phyloP scores from a whole-genome alignment of 495 filamentous ascomycete genomes.

The Recurvomyces mirabilis region DNA sequence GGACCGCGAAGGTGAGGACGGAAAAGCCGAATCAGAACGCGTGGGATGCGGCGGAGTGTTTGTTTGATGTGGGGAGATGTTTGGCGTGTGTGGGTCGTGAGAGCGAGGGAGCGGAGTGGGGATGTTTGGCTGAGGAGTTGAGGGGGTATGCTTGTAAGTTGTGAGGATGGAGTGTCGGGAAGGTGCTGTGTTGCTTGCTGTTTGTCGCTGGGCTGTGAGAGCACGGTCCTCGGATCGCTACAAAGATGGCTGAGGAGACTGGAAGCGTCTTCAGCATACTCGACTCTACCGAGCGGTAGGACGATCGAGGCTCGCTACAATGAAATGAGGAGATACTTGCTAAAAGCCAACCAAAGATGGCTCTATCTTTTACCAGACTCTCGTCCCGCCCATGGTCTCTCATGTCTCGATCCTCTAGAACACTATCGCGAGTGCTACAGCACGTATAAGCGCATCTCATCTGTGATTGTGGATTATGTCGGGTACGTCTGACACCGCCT shows the following conservation, averaged over 20 bases:
- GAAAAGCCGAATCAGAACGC: neutral
- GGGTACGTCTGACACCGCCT: slow-evolving; percentile 22
- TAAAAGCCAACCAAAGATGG: too few species aligned
- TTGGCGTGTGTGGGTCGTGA: neutral
- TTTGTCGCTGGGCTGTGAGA: neutral
- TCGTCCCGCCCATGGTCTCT: too few species aligned
- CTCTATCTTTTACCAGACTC: too few species aligned
- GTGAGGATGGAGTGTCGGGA: neutral
- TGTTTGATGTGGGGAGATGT: neutral
- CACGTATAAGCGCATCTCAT: neutral
- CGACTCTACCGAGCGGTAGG: too few species aligned
- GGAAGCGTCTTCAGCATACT: too few species aligned
- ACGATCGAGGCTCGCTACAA: too few species aligned
- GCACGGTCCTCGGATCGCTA: neutral
- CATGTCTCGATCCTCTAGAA: neutral
- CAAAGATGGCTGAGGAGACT: too few species aligned
- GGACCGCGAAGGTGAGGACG: neutral
- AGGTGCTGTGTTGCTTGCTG: too few species aligned
- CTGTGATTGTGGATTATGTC: slow-evolving; percentile 6
- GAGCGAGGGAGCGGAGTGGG: neutral
- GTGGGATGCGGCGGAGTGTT: neutral
- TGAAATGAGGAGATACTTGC: too few species aligned
- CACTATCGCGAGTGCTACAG: too few species aligned
- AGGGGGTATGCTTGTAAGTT: too few species aligned
- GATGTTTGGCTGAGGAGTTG: neutral